Evolutionary conservation across 108 stramenopile species (phyloP), one percentile per base, ranked within the genome.

Genomic region (Skeletonema marinoi): DNA sequence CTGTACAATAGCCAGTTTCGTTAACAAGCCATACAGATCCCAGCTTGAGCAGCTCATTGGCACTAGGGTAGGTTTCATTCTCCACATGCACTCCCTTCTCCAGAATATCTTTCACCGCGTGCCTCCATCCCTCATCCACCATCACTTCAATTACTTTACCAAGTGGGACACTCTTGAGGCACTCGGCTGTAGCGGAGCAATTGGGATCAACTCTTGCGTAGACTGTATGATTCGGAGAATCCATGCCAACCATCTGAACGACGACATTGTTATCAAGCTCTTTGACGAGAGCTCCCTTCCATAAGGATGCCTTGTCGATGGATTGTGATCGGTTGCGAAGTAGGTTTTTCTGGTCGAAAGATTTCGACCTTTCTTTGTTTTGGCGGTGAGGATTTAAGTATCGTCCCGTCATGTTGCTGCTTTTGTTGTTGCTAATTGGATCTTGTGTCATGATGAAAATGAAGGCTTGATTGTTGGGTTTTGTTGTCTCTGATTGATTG

Each of bases 241-340:
- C 85, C 81, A 85, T 41, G 12, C 85, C 85, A 25, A 73, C 66
- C 60, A 85, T 82, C 61, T 85, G 77, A 38, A 85, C 77, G 35
- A 70, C 39, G 65, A 74, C 54, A 62, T 58, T 65, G 30, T 85
- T 66, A 33, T 68, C 77, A 10, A 81, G 35, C 64, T 74, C 68
- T 46, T 68, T 82, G 58, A 33, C 35, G 21, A 82, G 21, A 19
- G 85, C 48, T 12, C 68, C 77, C 36, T 70, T 82, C 85, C 85
- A 85, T 19, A 85, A 61, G 17, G 54, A 56, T 21, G 54, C 25
- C 25, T 56, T 56, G 25, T 56, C 54, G 6, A 56, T 56, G 19
- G 25, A 29, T 25, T 56, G 54, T 56, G 54, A 56, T 56, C 54
- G 21, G 25, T 56, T 56, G 25, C 54, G 54, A 2, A 25, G 19